phyloP scores from a whole-genome alignment of 164 flowering plant genomes.

The Liquidambar formosana region DNA sequence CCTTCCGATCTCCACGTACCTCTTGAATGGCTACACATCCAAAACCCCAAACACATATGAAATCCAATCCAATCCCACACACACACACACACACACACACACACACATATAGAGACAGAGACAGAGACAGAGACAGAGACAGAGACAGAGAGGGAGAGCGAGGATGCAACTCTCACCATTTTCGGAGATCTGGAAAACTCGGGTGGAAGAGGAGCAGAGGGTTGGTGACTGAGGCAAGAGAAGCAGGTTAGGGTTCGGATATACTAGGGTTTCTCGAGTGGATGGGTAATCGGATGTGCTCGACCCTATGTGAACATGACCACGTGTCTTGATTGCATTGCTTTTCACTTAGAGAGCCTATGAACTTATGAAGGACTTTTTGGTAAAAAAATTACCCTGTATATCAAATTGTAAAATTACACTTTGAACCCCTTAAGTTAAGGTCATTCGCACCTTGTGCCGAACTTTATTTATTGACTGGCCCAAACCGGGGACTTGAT shows the following conservation, averaged over 20 bases:
- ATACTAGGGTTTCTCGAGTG: neutral
- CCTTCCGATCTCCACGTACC: slow-evolving; percentile 81
- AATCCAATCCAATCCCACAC: neutral
- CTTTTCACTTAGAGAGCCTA: neutral
- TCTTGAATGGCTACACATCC: slow-evolving; percentile 59
- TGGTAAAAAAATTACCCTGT: too few relatives aligned
- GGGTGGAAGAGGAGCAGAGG: neutral
- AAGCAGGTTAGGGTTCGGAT: neutral
- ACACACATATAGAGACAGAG: neutral
- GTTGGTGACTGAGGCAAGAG: neutral
- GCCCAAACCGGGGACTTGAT: too few relatives aligned
- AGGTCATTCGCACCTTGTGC: too few relatives aligned
- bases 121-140: neutral
- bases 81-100: neutral
- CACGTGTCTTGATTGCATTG: neutral
- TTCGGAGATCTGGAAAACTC: neutral
- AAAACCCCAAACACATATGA: neutral
- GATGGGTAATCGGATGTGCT: neutral
- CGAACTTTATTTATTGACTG: too few relatives aligned
- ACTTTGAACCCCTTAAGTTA: too few relatives aligned
- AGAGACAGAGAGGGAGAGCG: too few relatives aligned
- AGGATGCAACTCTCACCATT: too few relatives aligned
- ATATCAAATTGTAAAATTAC: too few relatives aligned
- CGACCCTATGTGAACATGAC: neutral
- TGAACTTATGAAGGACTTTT: too few relatives aligned